These are phyloP conservation scores for Lepiota venenata DNA, from an alignment of 768 basidiomycete genomes.

Conservation along the genomic window DNA sequence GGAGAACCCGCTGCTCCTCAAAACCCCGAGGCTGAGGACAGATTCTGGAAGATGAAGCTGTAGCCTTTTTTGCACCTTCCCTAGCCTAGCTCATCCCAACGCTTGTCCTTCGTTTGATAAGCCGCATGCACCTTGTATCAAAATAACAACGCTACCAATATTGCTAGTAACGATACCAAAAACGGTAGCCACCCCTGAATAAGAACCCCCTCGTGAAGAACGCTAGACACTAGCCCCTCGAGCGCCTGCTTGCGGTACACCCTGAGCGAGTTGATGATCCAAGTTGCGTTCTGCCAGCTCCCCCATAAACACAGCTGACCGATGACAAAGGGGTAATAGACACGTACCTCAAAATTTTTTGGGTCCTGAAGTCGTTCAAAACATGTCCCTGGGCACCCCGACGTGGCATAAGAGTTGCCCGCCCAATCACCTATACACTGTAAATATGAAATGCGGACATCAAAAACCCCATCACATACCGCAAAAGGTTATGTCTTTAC, in stretches of 20 bases:
- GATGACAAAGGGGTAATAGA: constrained; percentile 4
- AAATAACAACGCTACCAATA: background rate
- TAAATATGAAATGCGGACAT: background rate
- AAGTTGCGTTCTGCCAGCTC: constrained; percentile 64
- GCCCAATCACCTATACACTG: constrained; percentile 69
- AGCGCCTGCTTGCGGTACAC: constrained; percentile 63
- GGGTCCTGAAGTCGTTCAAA: constrained; percentile 60
- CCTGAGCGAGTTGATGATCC: constrained; percentile 77
- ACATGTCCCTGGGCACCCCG: constrained; percentile 75
- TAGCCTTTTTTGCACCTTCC: constrained; percentile 24
- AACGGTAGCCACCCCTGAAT: background rate
- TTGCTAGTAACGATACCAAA: constrained; percentile 1
- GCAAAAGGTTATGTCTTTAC: constrained; percentile 77
- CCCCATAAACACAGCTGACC: background rate
- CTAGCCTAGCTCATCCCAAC: background rate
- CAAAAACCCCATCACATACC: constrained; percentile 36
- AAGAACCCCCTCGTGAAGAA: background rate
- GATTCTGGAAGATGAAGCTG: constrained; percentile 57
- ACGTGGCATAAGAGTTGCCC: constrained; percentile 74
- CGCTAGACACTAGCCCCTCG: constrained; percentile 17
- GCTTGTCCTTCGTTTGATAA: background rate
- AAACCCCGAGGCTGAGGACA: constrained; percentile 32
- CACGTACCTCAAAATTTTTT: constrained; percentile 63
- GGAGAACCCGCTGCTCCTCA: constrained; percentile 49
- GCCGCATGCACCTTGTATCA: background rate